Percentiles rank a stretch among this genome's conserved stretches.
These are phyloP conservation scores for Trametes pubescens DNA, from an alignment of 1,284 basidiomycete species.

Conservation along the genomic window DNA sequence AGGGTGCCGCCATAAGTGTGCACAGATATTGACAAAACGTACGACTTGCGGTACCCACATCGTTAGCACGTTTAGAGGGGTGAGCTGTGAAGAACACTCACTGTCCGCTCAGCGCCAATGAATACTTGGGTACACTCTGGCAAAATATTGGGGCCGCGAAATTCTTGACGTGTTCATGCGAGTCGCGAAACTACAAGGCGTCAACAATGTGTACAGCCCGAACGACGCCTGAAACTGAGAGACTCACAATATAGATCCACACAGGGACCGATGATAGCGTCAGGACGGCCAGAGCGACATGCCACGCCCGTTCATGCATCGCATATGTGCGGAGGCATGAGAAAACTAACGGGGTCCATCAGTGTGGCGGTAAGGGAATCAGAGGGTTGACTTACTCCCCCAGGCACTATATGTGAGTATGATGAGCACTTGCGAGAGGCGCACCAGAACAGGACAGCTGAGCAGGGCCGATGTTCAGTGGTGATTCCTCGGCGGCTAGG, in stretches of 20 bases:
- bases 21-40: no score
- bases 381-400: constrained; percentile 10
- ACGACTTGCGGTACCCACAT: no score
- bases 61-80: no score
- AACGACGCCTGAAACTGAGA: no score
- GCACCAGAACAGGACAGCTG: constrained; percentile 16
- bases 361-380: background rate
- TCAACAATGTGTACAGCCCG: no score
- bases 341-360: constrained; percentile 17
- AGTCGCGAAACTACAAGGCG: background rate
- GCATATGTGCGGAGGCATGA: constrained; percentile 28
- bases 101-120: background rate
- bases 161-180: background rate
- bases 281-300: constrained; percentile 6
- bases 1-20: no score
- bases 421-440: constrained; percentile 18
- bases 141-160: background rate
- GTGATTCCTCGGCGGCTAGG: background rate
- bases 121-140: background rate
- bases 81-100: background rate
- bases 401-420: constrained; percentile 21
- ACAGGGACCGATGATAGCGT: constrained; percentile 17
- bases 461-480: background rate
- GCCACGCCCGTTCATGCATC: constrained; percentile 16
- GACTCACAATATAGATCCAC: constrained; percentile 23